phyloP scores from a whole-genome alignment of 805 yeast genomes.

The Saturnispora mendoncae region DNA sequence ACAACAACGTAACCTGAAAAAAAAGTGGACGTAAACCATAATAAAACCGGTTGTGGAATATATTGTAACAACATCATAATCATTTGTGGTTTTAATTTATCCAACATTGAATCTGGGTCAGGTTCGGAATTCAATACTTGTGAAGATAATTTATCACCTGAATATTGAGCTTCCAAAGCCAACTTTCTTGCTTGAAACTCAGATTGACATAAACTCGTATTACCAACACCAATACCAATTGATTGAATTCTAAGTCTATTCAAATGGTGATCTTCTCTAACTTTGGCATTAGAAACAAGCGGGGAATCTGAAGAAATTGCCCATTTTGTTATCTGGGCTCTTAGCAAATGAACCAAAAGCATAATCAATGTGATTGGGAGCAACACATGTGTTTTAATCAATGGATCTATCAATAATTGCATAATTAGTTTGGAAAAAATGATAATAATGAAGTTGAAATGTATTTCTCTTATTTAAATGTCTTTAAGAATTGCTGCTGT shows the following conservation, averaged over 20 bases:
- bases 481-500: conserved; percentile 52
- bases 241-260: conserved; percentile 29
- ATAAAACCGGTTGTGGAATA: conserved; percentile 84
- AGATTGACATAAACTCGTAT: conserved; percentile 9
- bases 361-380: conserved; percentile 83
- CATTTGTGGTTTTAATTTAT: conserved; percentile 65
- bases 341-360: conserved; percentile 75
- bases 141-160: not conserved
- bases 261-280: conserved; percentile 59
- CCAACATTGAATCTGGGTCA: conserved; percentile 59
- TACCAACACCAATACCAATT: not conserved
- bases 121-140: too few relatives aligned
- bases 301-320: conserved; percentile 47
- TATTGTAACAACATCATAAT: conserved; percentile 76
- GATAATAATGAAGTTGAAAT: too few relatives aligned
- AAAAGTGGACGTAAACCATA: conserved; percentile 94
- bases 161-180: conserved; percentile 5
- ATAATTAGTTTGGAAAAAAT: not conserved
- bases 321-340: conserved; percentile 53
- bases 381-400: conserved; percentile 80
- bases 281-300: conserved; percentile 40
- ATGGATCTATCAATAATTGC: conserved; percentile 53
- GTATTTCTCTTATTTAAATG: conserved; percentile 22
- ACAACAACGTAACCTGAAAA: conserved; percentile 85
- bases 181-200: conserved; percentile 11